Evolutionary conservation across 805 yeast genomes (phyloP), one percentile per base, ranked within the genome.

Genomic region (Cyberlindnera mrakii): DNA sequence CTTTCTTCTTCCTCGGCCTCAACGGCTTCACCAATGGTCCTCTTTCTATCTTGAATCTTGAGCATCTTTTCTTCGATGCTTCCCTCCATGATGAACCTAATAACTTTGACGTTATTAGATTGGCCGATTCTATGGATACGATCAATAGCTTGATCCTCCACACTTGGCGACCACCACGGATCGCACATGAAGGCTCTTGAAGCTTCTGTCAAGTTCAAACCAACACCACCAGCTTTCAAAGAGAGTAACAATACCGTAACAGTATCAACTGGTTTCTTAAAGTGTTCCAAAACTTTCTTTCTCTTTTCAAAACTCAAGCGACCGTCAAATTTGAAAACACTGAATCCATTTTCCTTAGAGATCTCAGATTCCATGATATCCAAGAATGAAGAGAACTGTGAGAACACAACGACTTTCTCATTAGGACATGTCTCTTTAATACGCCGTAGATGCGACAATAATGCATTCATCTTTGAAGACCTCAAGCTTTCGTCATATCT

Each of bases 111-210:
- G 34, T 72, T 72, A 20, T 71, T 75, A 10, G 67, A 67, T 58
- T 90, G 98, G 0, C 98, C 97, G 57, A 91, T 85, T 52, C 98
- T 74, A 58, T 90, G 96, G 15, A 91, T 75, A 54, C 98, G 68
- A 63, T 89, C 96, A 46, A 89, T 85, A 0, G 96, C 96, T 60
- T 88, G 96, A 40, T 85, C 87, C 55, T 88, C 96, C 42, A 83
- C 78, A 39, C 95, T 86, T 37, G 87, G 95, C 27, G 93, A 85
- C 97, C 97, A 90, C 93, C 96, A 90, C 0, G 97, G 96, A 56
- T 90, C 97, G 87, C 91, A 83, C 76, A 90, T 72, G 53, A 80
- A 88, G 3, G 95, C 97, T 30, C 77, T 72, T 0, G 86, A 82
- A 0, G 97, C 96, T 40, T 82, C 78, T 0, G 96, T 90, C 47